Base-by-base conservation (phyloP, 805 yeast species). In the Dipodascopsis tothii region DNA sequence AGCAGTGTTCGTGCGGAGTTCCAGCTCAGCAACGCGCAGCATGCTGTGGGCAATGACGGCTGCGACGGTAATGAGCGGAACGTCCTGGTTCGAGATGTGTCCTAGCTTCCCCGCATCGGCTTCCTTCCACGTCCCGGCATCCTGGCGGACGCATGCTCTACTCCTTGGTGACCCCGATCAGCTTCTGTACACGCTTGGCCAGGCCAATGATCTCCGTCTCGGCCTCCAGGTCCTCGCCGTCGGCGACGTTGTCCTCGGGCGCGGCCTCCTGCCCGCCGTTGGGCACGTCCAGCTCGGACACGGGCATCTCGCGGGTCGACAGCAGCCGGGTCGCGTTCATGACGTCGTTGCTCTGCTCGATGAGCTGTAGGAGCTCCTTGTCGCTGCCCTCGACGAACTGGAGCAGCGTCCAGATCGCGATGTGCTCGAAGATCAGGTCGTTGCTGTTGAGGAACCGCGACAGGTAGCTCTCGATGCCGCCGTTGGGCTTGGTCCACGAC, bases 371-470 rank as follows among this genome's bases (percentile, higher is more conserved):
- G 52, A 57, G 82, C 70, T 59, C 79, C 79, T 41, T 64, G 59
- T 87, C 84, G 56, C 82, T 84, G 48, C 94, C 80, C 65, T 92
- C 98, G 53, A 92, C 74, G 52, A 92, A 73, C 66, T 92, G 98
- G 55, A 90, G 72, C 54, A 88, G 81, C 35, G 96, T 90, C 98
- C 98, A 92, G 48, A 88, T 75, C 1, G 97, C 96, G 66, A 92
- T 92, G 63, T 92, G 98, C 66, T 92, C 97, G 65, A 92, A 92
- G 0, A 97, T 92, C 11, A 94, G 82, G 62, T 88, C 92, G 33
- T 81, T 81, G 58, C 86, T 77, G 50, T 78, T 78, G 58, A 92
- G 70, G 62, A 90, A 92, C 57, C 88, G 71, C 28, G 78, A 71
- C 52, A 92, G 72, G 60, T 92, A 92, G 21, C 87, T 92, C 49